A percentile compares a stretch with the other conserved stretches of the same genome.
phyloP scores from a whole-genome alignment of 306 rosid genomes.

The Cicer bijugum region DNA sequence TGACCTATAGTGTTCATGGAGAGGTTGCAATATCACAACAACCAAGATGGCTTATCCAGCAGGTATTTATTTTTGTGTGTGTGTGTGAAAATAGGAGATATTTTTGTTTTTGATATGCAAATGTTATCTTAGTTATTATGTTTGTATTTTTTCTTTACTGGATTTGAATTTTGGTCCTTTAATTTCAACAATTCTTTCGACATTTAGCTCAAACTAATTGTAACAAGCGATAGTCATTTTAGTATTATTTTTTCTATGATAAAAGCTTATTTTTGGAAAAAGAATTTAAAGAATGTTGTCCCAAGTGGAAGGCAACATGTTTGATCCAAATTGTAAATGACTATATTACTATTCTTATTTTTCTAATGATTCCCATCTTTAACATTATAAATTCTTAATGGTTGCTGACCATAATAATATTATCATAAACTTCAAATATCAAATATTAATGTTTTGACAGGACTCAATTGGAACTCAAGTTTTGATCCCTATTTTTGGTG shows the following conservation, averaged over 20 bases:
- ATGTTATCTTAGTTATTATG: no score
- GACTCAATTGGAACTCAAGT: conserved; percentile 68
- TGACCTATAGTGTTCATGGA: conserved; percentile 62
- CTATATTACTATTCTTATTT: not conserved
- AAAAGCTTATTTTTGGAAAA: not conserved
- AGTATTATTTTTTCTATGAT: not conserved
- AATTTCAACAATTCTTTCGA: no score
- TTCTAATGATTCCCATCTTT: not conserved
- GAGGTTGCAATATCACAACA: conserved; percentile 78
- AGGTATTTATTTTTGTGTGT: conserved; percentile 22
- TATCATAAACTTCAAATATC: conserved; percentile 31
- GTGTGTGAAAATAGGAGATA: not conserved
- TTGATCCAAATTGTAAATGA: conserved; percentile 31
- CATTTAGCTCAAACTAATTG: not conserved
- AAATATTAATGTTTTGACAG: conserved; percentile 47
- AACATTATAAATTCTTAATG: not conserved
- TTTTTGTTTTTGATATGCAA: not conserved
- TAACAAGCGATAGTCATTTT: not conserved
- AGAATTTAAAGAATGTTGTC: not conserved
- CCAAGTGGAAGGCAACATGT: conserved; percentile 10
- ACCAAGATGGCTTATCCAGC: conserved; percentile 66
- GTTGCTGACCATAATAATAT: conserved; percentile 6
- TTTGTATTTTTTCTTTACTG: no score
- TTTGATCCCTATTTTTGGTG: conserved; percentile 68
- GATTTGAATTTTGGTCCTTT: no score